These are phyloP conservation scores for Sanghuangporus baumii DNA, from an alignment of 1,284 basidiomycete species.

Conservation along the genomic window DNA sequence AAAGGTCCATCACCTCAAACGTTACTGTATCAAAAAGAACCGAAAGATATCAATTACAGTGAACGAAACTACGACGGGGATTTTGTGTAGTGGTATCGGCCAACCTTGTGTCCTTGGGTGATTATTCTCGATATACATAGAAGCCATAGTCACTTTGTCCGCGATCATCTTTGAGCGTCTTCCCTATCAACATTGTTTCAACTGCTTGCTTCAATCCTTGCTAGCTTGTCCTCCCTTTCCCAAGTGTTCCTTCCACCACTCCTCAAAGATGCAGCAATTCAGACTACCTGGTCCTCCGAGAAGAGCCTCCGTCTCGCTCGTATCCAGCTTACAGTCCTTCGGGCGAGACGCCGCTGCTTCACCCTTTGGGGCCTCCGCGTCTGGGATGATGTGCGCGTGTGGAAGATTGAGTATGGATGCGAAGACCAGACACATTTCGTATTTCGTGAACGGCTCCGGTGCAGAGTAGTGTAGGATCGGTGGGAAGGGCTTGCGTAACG, in stretches of 20 bases:
- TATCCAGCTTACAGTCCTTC: slow-evolving; percentile 64
- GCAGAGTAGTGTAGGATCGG: slow-evolving; percentile 73
- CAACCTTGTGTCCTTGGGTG: no score
- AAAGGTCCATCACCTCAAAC: no score
- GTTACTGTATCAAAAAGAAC: no score
- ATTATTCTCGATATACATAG: no score
- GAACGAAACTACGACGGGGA: no score
- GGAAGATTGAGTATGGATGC: slow-evolving; percentile 59
- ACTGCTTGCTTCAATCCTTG: background rate
- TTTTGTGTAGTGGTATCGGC: no score
- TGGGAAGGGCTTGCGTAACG: slow-evolving; percentile 42
- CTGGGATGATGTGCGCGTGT: slow-evolving; percentile 62
- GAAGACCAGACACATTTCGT: slow-evolving; percentile 76
- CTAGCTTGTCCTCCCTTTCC: background rate
- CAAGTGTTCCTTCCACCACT: slow-evolving; percentile 61
- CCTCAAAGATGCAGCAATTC: slow-evolving; percentile 60
- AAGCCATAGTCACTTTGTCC: background rate
- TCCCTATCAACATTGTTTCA: background rate
- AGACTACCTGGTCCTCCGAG: slow-evolving; percentile 47
- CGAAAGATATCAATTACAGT: no score
- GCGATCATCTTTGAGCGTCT: background rate
- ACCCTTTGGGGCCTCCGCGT: slow-evolving; percentile 55
- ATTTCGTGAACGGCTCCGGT: slow-evolving; percentile 76
- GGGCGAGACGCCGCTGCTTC: slow-evolving; percentile 62
- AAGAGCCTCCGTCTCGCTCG: slow-evolving; percentile 59